These are phyloP conservation scores for Lepraria neglecta DNA, from an alignment of 495 filamentous ascomycete species.

Conservation along the genomic window DNA sequence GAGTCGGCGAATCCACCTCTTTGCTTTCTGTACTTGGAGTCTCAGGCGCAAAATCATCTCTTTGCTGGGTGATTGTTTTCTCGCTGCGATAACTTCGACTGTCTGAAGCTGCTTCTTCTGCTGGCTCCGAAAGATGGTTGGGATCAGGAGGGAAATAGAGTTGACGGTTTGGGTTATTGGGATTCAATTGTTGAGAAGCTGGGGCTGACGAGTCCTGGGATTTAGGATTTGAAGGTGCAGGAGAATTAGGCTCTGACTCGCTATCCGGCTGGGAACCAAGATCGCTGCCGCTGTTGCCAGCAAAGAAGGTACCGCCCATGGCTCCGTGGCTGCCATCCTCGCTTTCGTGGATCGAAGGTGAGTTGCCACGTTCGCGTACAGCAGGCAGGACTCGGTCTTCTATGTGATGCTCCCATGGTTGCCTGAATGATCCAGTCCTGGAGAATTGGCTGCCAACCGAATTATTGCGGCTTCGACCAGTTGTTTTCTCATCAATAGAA, in stretches of 20 bases:
- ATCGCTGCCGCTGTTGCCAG: constrained; percentile 40
- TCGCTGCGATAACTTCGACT: constrained; percentile 26
- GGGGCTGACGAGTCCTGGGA: constrained; percentile 1
- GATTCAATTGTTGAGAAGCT: neutral
- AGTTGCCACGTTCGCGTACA: constrained; percentile 18
- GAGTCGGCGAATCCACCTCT: constrained; percentile 66
- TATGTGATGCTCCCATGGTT: constrained; percentile 14
- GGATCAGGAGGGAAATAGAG: constrained; percentile 12
- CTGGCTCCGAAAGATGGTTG: constrained; percentile 19
- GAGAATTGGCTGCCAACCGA: constrained; percentile 43
- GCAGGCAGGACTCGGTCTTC: constrained; percentile 19
- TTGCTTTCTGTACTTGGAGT: neutral
- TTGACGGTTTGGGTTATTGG: neutral
- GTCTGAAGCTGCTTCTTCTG: constrained; percentile 32
- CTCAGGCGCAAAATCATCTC: neutral
- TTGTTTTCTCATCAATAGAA: constrained; percentile 30
- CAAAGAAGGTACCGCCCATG: constrained; percentile 39
- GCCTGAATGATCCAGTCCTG: constrained; percentile 38
- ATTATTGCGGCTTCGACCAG: constrained; percentile 35
- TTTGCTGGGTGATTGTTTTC: constrained; percentile 24
- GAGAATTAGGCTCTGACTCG: constrained; percentile 22
- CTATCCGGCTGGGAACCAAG: constrained; percentile 17
- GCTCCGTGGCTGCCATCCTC: constrained; percentile 18
- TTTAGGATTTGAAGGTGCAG: constrained; percentile 1
- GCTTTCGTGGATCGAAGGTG: constrained; percentile 10